Percentiles rank a stretch among this genome's conserved stretches.
Conservation (phyloP, 2,329 filamentous ascomycete genomes). For the Neopestalotiopsis rosae region DNA sequence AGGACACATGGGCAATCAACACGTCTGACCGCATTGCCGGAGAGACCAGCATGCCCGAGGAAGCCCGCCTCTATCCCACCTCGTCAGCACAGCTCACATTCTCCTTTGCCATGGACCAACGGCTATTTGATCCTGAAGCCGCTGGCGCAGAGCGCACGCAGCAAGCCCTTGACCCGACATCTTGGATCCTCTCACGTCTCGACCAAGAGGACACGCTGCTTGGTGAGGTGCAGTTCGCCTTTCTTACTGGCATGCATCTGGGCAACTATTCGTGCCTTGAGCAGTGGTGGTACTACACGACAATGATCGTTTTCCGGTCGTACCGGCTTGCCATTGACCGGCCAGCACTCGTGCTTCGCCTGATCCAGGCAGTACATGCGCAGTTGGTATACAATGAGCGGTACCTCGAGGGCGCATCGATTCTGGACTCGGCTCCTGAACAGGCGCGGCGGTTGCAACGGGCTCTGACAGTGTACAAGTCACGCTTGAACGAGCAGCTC, state of each 20-base stretch:
- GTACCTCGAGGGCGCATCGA: constrained; percentile 51
- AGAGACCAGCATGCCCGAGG: constrained; percentile 44
- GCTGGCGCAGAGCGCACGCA: constrained; percentile 34
- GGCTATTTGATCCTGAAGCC: constrained; percentile 32
- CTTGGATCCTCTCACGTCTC: constrained; percentile 50
- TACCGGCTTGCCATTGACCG: constrained; percentile 47
- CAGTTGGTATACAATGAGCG: constrained; percentile 60
- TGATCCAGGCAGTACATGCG: constrained; percentile 57
- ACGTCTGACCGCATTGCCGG: constrained; percentile 58
- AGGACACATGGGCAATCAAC: constrained; percentile 55
- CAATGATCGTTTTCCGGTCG: constrained; percentile 57
- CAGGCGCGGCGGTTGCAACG: constrained; percentile 44
- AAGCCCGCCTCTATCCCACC: constrained; percentile 44
- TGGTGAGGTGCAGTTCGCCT: constrained; percentile 67
- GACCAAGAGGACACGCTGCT: constrained; percentile 47
- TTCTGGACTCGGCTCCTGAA: constrained; percentile 42
- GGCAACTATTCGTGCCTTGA: constrained; percentile 64
- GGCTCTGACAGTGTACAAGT: constrained; percentile 59
- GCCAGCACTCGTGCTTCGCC: constrained; percentile 50
- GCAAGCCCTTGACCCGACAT: constrained; percentile 46
- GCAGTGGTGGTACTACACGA: constrained; percentile 65
- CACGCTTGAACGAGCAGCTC: constrained; percentile 54
- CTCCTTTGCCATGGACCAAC: constrained; percentile 35
- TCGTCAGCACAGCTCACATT: constrained; percentile 29
- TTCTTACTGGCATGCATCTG: constrained; percentile 61